These are phyloP conservation scores for Senecio squalidus DNA, from an alignment of 140 eudicot genomes.

Conservation along the genomic window DNA sequence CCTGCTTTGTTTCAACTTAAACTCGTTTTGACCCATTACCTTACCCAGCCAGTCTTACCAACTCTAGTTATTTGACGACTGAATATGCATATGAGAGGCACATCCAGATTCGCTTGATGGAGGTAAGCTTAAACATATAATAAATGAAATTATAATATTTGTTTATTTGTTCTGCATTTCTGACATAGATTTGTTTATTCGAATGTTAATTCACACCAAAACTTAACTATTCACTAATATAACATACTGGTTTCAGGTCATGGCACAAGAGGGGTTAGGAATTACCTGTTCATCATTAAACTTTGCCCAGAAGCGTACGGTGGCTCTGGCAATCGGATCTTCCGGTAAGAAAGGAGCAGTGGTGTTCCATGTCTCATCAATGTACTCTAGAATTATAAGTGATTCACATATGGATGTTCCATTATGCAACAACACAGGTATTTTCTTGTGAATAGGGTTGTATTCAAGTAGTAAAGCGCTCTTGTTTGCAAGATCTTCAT, in stretches of 20 bases:
- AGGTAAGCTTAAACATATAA: too few relatives aligned
- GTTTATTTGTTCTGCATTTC: too few relatives aligned
- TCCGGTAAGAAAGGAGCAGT: conserved; percentile 38
- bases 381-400: conserved; percentile 52
- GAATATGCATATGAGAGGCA: too few relatives aligned
- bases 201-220: background rate
- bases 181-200: too few relatives aligned
- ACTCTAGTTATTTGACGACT: too few relatives aligned
- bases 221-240: background rate
- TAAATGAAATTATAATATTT: too few relatives aligned
- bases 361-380: conserved; percentile 56
- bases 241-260: background rate
- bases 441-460: conserved; percentile 56
- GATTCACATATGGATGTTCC: conserved; percentile 57
- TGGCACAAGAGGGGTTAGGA: background rate
- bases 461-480: conserved; percentile 44
- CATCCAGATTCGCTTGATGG: too few relatives aligned
- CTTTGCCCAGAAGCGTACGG: conserved; percentile 58
- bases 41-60: too few relatives aligned
- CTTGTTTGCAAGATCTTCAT: conserved; percentile 52
- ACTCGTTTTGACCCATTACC: too few relatives aligned
- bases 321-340: conserved; percentile 52
- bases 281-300: conserved; percentile 43
- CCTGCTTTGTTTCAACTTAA: too few relatives aligned
- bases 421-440: conserved; percentile 50